Base-by-base conservation (phyloP, 2,329 filamentous ascomycete genomes). In the Ophiostoma sp. region DNA sequence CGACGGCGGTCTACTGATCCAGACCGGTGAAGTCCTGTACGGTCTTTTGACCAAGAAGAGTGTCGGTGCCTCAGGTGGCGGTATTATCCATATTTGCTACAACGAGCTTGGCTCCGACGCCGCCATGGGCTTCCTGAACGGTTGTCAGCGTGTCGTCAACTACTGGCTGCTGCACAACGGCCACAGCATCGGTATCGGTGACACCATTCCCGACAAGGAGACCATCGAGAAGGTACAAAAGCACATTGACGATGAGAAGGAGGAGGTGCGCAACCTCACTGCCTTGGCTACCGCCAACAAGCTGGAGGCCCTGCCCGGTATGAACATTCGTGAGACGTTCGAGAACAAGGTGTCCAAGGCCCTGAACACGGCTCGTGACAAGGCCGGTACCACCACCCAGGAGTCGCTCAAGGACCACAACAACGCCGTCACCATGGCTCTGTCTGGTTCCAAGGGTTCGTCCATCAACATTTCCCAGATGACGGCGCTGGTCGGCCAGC, bases 391-490 rank as follows among this genome's bases (percentile, higher is more conserved):
- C 31, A 91, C 89, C 68, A 96, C 95, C 0, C 92, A 96, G 80
- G 90, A 93, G 81, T 93, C 91, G 84, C 82, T 99, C 79, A 97
- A 97, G 82, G 93, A 97, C 80, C 84, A 91, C 76, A 99, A 99
- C 85, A 97, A 98, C 77, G 94, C 94, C 68, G 93, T 96, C 69
- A 92, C 93, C 77, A 99, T 98, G 92, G 93, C 96, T 72, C 89
- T 90, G 69, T 97, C 95, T 71, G 95, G 95, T 77, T 99, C 96
- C 75, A 99, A 99, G 84, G 95, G 95, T 79, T 98, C 95, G 2
- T 94, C 93, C 15, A 98, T 99, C 84, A 99, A 99, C 79, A 98
- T 99, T 76, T 97, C 96, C 20, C 95, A 99, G 81, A 99, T 99
- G 95, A 96, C 94, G 73, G 95, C 95, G 35, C 87, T 98, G 74